Evolutionary conservation across 495 filamentous ascomycete species (phyloP).

Genomic region (Rhypophila decipiens): DNA sequence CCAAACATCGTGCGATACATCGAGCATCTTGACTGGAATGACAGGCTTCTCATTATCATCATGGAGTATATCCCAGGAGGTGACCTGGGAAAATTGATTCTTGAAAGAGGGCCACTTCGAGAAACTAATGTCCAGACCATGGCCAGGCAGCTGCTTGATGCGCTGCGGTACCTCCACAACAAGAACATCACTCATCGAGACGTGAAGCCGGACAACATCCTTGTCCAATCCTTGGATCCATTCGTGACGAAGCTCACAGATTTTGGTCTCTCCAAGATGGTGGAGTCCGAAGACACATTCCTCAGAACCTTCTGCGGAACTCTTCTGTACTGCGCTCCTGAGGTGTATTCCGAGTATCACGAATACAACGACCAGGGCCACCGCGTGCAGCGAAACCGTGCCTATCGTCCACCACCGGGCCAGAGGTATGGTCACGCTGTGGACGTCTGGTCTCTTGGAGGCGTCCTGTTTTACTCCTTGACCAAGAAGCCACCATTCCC

Average conservation of each 20-base stretch:
- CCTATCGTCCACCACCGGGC: constrained; percentile 26
- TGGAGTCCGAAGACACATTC: constrained; percentile 80
- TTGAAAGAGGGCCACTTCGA: constrained; percentile 49
- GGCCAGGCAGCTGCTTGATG: constrained; percentile 69
- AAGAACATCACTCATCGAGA: constrained; percentile 91
- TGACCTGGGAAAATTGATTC: constrained; percentile 71
- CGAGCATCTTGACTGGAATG: constrained; percentile 70
- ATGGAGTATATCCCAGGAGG: constrained; percentile 91
- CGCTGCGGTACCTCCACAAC: constrained; percentile 79
- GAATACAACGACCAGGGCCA: constrained; percentile 45
- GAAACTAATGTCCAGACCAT: constrained; percentile 66
- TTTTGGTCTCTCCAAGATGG: constrained; percentile 83
- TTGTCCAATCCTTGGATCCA: constrained; percentile 66
- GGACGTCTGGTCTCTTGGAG: constrained; percentile 91
- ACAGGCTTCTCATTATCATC: constrained; percentile 78
- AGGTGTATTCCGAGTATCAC: constrained; percentile 85
- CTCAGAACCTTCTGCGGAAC: constrained; percentile 96
- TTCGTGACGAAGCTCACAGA: constrained; percentile 86
- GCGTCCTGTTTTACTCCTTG: constrained; percentile 78
- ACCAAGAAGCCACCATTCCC: constrained; percentile 71
- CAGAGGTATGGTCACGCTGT: constrained; percentile 79
- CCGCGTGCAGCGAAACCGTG: constrained; percentile 34
- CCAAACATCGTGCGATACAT: constrained; percentile 87
- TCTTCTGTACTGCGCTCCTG: constrained; percentile 89
- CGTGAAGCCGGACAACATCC: constrained; percentile 96